Evolutionary conservation across 2,329 filamentous ascomycete species (phyloP).

Genomic region (Calycina herbarum): DNA sequence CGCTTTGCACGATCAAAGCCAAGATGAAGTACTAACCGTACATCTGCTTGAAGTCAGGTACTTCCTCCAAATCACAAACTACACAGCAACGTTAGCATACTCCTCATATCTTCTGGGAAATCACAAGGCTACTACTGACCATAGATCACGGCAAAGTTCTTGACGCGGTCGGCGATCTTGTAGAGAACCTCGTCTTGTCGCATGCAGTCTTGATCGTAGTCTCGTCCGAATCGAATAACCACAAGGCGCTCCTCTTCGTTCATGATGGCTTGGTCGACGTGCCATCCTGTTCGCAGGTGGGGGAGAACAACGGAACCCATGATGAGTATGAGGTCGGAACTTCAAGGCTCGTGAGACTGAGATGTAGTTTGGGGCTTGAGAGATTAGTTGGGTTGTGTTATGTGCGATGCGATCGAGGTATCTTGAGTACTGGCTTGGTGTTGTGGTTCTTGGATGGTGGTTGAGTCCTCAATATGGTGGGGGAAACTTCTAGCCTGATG

Average conservation of each 20-base stretch:
- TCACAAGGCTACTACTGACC: not conserved
- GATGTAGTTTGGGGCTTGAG: not conserved
- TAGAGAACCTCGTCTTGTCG: constrained; percentile 91
- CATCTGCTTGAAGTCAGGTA: constrained; percentile 95
- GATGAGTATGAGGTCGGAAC: not conserved
- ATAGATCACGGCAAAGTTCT: constrained; percentile 92
- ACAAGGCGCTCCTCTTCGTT: constrained; percentile 87
- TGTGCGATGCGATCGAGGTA: no score
- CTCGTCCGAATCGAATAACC: constrained; percentile 89
- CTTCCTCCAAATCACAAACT: constrained; percentile 86
- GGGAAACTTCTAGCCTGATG: no score
- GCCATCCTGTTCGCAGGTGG: constrained; percentile 90
- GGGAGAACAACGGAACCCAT: constrained; percentile 85
- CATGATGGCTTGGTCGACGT: constrained; percentile 95
- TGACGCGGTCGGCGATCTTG: constrained; percentile 88
- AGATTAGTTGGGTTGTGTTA: not conserved
- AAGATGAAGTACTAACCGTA: constrained; percentile 53
- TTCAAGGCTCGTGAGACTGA: not conserved
- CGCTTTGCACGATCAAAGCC: not conserved
- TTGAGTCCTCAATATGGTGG: no score
- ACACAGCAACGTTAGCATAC: not conserved
- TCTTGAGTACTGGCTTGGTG: no score
- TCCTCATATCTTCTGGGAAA: not conserved
- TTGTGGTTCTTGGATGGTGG: no score
- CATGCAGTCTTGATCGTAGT: constrained; percentile 79